Evolutionary conservation across 2,329 filamentous ascomycete species (phyloP).

Genomic region (Ploettnerulaceae sp.): DNA sequence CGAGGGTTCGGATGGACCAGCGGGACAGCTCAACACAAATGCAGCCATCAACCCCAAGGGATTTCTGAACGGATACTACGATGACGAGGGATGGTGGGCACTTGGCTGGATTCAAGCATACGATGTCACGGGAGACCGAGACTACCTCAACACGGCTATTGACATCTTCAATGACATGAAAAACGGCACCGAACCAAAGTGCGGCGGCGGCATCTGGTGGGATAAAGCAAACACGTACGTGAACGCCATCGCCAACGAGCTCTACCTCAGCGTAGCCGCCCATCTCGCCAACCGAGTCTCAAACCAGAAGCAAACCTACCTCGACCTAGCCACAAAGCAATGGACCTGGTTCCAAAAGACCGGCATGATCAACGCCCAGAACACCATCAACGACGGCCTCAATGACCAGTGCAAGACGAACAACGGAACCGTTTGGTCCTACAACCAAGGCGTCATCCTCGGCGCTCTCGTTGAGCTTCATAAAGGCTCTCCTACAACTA

Average conservation of each 20-base stretch:
- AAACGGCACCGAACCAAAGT: slow-evolving; percentile 44
- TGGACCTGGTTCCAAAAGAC: slow-evolving; percentile 47
- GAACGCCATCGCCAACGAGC: slow-evolving; percentile 54
- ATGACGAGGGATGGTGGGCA: slow-evolving; percentile 62
- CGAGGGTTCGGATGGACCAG: slow-evolving; percentile 5
- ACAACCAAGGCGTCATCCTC: slow-evolving; percentile 59
- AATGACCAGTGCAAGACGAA: slow-evolving; percentile 45
- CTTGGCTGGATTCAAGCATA: slow-evolving; percentile 54
- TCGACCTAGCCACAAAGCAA: slow-evolving; percentile 47
- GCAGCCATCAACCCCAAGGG: slow-evolving; percentile 28
- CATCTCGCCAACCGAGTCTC: slow-evolving; percentile 52
- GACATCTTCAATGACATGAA: slow-evolving; percentile 55
- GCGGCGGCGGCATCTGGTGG: slow-evolving; percentile 49
- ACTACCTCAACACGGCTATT: slow-evolving; percentile 49
- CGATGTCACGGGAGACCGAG: slow-evolving; percentile 46
- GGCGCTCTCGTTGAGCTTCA: slow-evolving; percentile 52
- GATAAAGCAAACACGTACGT: slow-evolving; percentile 49
- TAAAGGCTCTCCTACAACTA: slow-evolving; percentile 44
- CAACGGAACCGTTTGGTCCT: slow-evolving; percentile 43
- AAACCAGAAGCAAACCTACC: slow-evolving; percentile 48
- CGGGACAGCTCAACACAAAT: neutral
- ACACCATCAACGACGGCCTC: slow-evolving; percentile 51
- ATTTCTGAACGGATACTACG: slow-evolving; percentile 52
- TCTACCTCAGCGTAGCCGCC: slow-evolving; percentile 50
- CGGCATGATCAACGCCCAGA: slow-evolving; percentile 44